phyloP scores from a whole-genome alignment of 192 early-diverging fungal genomes.

The Coemansia furcata region DNA sequence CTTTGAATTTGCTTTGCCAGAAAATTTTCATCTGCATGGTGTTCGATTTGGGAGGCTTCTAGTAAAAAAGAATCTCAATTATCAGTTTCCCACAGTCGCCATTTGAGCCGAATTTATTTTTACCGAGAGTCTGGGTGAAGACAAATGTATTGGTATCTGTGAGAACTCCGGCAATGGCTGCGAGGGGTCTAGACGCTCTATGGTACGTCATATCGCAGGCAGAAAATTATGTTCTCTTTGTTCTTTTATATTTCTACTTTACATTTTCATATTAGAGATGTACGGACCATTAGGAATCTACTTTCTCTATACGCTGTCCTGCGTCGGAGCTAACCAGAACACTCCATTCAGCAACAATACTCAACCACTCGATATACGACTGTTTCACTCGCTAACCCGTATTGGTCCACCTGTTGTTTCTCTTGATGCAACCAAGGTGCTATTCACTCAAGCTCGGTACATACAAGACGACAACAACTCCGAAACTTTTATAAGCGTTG shows the following conservation, averaged over 20 bases:
- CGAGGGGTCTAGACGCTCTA: neutral
- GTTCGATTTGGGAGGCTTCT: too few species aligned
- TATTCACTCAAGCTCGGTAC: constrained; percentile 26
- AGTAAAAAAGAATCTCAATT: neutral
- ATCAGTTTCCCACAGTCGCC: neutral
- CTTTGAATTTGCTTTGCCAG: too few species aligned
- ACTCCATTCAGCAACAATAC: constrained; percentile 1
- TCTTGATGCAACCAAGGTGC: constrained; percentile 17
- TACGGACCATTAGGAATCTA: neutral
- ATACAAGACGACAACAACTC: constrained; percentile 26
- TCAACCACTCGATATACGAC: constrained; percentile 27
- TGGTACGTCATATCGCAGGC: neutral
- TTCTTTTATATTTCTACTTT: neutral
- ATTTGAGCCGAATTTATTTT: neutral
- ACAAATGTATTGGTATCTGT: neutral
- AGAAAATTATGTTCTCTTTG: neutral
- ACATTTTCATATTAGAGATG: neutral
- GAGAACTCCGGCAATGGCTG: neutral
- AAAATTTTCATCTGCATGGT: too few species aligned
- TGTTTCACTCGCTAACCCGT: constrained; percentile 22
- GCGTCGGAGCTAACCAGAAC: neutral
- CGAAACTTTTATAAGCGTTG: constrained; percentile 19
- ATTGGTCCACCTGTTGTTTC: constrained; percentile 23
- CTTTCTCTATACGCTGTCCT: neutral
- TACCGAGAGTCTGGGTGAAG: neutral